Conservation (phyloP, 2,329 filamentous ascomycete species). For the Cercospora brassicicola region DNA sequence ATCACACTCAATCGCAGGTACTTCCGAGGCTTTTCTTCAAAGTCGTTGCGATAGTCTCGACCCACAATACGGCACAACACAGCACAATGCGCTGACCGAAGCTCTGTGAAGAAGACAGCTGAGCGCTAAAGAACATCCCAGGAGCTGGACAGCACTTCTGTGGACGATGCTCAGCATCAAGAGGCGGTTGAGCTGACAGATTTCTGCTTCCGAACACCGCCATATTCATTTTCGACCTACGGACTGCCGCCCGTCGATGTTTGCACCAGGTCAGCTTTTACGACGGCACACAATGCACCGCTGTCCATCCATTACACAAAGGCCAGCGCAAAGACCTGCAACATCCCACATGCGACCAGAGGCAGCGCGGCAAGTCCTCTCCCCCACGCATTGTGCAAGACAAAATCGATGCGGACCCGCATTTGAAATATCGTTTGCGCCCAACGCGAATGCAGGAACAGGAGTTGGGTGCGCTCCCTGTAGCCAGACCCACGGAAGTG, state of each 20-base stretch:
- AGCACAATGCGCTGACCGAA: background rate
- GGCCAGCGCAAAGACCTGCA: background rate
- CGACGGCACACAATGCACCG: background rate
- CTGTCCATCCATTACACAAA: background rate
- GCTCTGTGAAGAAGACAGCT: background rate
- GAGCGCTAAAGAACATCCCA: background rate
- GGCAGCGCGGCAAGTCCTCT: background rate
- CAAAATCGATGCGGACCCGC: background rate
- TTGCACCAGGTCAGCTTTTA: background rate
- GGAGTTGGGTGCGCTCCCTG: background rate
- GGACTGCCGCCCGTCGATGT: background rate
- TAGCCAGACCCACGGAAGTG: background rate
- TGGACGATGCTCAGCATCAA: background rate
- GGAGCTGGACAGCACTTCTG: background rate
- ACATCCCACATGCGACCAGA: background rate
- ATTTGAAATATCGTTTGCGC: too few relatives aligned
- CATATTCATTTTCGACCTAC: background rate
- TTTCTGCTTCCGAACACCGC: background rate
- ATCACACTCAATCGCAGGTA: background rate
- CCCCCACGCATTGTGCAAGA: background rate
- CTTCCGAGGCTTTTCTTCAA: background rate
- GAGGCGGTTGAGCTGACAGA: background rate
- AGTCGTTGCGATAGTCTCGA: background rate
- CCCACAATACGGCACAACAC: background rate
- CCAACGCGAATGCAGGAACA: background rate